Conservation (phyloP, 2,329 filamentous ascomycete species). For the Reticulascus tulasneorum region DNA sequence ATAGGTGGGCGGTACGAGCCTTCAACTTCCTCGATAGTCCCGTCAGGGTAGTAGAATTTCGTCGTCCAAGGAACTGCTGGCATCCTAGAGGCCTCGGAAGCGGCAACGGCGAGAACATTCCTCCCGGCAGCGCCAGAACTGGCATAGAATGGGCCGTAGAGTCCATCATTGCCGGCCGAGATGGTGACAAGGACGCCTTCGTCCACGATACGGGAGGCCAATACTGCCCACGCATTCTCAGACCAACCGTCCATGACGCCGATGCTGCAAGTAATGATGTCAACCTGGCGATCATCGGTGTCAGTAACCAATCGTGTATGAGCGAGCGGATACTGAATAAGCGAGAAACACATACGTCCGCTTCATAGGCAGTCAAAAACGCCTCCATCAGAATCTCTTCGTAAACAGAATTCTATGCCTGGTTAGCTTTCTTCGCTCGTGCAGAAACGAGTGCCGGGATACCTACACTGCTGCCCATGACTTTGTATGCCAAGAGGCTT, state of each 20-base stretch:
- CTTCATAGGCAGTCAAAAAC: slow-evolving; percentile 20
- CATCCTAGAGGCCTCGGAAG: not conserved
- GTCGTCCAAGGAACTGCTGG: slow-evolving; percentile 16
- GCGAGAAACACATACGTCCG: too few species aligned
- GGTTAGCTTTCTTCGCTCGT: too few species aligned
- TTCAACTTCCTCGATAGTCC: too few species aligned
- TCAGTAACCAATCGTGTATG: slow-evolving; percentile 13
- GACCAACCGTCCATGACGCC: slow-evolving; percentile 21
- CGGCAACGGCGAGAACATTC: slow-evolving; percentile 36
- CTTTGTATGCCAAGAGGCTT: slow-evolving; percentile 22
- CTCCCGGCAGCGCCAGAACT: slow-evolving; percentile 34
- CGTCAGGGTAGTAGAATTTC: slow-evolving; percentile 24
- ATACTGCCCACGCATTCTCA: slow-evolving; percentile 21
- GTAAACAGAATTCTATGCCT: slow-evolving; percentile 13
- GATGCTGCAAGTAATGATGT: slow-evolving; percentile 30
- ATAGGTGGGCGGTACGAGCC: slow-evolving; percentile 19
- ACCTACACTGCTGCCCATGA: slow-evolving; percentile 11
- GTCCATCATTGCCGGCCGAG: slow-evolving; percentile 49
- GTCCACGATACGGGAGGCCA: slow-evolving; percentile 32
- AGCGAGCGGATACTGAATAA: not conserved
- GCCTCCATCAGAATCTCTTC: slow-evolving; percentile 23
- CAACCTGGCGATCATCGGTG: slow-evolving; percentile 31
- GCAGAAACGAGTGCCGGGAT: too few species aligned
- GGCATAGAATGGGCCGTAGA: slow-evolving; percentile 41
- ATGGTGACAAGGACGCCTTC: slow-evolving; percentile 46